Evolutionary conservation across 2,329 filamentous ascomycete genomes (phyloP), one percentile per base, ranked within the genome.

Genomic region (Calonectria leucothoes): DNA sequence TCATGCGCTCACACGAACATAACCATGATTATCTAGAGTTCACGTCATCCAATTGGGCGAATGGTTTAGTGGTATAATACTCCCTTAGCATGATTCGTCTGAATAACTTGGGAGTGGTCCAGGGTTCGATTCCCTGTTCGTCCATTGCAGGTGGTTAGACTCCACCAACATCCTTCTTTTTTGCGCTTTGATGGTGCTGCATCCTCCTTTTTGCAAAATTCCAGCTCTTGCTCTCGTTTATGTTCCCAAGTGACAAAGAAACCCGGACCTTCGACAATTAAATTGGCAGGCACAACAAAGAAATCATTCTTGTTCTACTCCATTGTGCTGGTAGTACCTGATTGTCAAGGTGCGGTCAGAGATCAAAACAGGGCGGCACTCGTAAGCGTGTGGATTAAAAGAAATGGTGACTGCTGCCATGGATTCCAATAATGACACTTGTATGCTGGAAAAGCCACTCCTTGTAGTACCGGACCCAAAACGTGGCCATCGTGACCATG

Each of bases 11-110:
- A 1, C 14, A 29, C 27, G 23, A 29, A 15, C 6, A 52, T 52
- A 20, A 11, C 31, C 25, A 11, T 31, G 4, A 29, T 31, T 52
- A 55, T 12, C 20, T 1, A 3, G 0, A 1, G 14, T 0, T 0
- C 2, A 3, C 3, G 20, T 3, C 39, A 78, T 76, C 61, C 51
- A 75, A 67, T 69, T 63, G 79, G 79, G 79, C 79, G 79, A 80
- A 81, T 81, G 79, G 79, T 81, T 81, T 81, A 81, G 79, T 81
- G 79, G 79, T 81, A 81, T 81, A 81, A 81, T 80, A 81, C 79
- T 81, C 79, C 79, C 79, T 81, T 81, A 81, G 79, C 79, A 81
- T 72, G n/a, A 51, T 78, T 78, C 72, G 69, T 61, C 61, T 15
- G 51, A 65, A 59, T 63, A 65, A 74, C 67, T 31, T 80, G 79